A percentile compares a stretch with the other conserved stretches of the same genome.
Evolutionary conservation across 1,284 basidiomycete genomes (phyloP).

Genomic region (Sanghuangporus sanghuang): DNA sequence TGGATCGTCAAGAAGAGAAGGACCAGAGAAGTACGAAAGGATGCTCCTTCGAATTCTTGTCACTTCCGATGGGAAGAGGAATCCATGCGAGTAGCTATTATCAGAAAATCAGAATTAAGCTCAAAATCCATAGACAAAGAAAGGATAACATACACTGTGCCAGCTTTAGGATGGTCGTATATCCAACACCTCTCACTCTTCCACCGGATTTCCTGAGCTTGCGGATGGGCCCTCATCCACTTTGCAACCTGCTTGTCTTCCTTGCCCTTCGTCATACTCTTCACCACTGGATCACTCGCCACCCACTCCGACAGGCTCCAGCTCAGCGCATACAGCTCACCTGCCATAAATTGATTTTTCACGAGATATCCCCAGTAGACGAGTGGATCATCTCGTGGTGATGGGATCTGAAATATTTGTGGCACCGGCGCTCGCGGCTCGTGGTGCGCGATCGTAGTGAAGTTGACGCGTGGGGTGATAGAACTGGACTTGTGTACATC

Average conservation of each 20-base stretch:
- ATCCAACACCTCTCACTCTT: slow-evolving; percentile 94
- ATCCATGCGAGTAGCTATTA: slow-evolving; percentile 86
- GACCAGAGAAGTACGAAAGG: slow-evolving; percentile 32
- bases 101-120: slow-evolving; percentile 15
- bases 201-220: slow-evolving; percentile 79
- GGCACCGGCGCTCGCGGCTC: slow-evolving; percentile 11
- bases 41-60: slow-evolving; percentile 55
- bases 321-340: slow-evolving; percentile 90
- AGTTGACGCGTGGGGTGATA: slow-evolving; percentile 1
- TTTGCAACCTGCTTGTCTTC: slow-evolving; percentile 96
- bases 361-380: slow-evolving; percentile 97
- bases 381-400: slow-evolving; percentile 52
- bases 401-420: not conserved
- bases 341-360: slow-evolving; percentile 93
- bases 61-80: slow-evolving; percentile 92
- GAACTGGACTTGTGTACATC: slow-evolving; percentile 13
- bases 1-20: slow-evolving; percentile 12
- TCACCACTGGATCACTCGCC: slow-evolving; percentile 67
- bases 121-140: not conserved
- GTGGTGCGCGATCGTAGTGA: not conserved
- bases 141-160: slow-evolving; percentile 69
- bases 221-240: slow-evolving; percentile 91
- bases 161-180: slow-evolving; percentile 93
- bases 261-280: slow-evolving; percentile 70
- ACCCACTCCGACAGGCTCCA: slow-evolving; percentile 90